phyloP scores from a whole-genome alignment of 2,329 filamentous ascomycete species.

The Graphilbum sp. region DNA sequence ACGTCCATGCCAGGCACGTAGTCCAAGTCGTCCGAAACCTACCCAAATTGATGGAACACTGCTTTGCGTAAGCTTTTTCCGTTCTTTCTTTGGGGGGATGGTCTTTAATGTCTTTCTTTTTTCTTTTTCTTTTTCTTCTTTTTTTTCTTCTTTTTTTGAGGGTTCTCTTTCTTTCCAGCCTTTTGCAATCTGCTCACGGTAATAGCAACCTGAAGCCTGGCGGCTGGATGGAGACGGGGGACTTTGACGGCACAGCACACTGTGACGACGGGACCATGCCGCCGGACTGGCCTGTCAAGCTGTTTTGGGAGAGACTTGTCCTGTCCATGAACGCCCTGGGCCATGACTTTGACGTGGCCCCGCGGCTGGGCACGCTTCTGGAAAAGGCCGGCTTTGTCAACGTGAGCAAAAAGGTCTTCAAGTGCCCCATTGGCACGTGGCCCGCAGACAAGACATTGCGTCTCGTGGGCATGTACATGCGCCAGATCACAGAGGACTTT shows the following conservation, averaged over 20 bases:
- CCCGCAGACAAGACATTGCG: constrained; percentile 23
- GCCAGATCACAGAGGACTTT: constrained; percentile 12
- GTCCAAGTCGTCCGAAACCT: constrained; percentile 17
- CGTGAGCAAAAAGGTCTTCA: constrained; percentile 21
- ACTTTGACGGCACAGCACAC: constrained; percentile 21
- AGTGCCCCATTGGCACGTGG: constrained; percentile 27
- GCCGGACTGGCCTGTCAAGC: constrained; percentile 19
- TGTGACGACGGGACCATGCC: constrained; percentile 27
- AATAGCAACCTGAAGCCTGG: constrained; percentile 26
- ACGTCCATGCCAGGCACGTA: constrained; percentile 33
- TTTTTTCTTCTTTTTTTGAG: background rate
- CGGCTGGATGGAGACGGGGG: constrained; percentile 33
- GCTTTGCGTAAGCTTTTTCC: constrained; percentile 3
- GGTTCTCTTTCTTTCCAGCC: background rate
- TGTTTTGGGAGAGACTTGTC: constrained; percentile 13
- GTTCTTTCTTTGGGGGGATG: background rate
- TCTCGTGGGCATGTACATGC: constrained; percentile 20
- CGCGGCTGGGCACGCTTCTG: constrained; percentile 17
- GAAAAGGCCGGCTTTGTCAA: constrained; percentile 24
- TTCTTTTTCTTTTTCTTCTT: background rate
- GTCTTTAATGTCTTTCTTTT: background rate
- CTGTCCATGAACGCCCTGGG: constrained; percentile 18
- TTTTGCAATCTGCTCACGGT: constrained; percentile 13
- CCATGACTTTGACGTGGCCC: constrained; percentile 15
- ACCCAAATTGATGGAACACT: constrained; percentile 13